Evolutionary conservation across 1,284 basidiomycete genomes (phyloP).

Genomic region (Cryptococcus floricola): DNA sequence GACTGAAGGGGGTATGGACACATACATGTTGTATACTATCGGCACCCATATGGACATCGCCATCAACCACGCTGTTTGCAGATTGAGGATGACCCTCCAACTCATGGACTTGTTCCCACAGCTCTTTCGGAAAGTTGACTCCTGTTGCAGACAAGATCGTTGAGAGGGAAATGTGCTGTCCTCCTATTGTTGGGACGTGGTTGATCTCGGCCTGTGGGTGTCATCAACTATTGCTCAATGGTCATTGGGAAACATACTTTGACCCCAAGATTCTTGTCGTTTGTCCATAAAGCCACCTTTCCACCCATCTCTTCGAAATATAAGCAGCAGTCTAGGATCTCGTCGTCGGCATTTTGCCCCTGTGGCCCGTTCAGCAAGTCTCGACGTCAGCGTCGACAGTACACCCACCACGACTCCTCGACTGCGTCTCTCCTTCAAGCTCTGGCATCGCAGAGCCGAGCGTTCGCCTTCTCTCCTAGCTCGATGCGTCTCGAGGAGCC

Average conservation of each 20-base stretch:
- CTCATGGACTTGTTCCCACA: conserved; percentile 5
- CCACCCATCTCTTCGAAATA: conserved; percentile 12
- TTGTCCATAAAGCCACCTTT: conserved; percentile 25
- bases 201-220: conserved; percentile 16
- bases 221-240: background rate
- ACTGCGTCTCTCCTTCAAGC: conserved; percentile 11
- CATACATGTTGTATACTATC: background rate
- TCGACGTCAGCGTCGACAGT: background rate
- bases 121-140: conserved; percentile 4
- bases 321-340: conserved; percentile 28
- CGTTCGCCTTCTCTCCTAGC: conserved; percentile 10
- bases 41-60: background rate
- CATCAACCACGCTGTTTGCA: conserved; percentile 2
- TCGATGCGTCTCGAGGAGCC: conserved; percentile 23
- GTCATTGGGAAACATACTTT: conserved; percentile 12
- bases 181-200: conserved; percentile 17
- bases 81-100: conserved; percentile 2
- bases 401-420: conserved; percentile 7
- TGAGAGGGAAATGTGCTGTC: conserved; percentile 3
- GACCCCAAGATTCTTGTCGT: conserved; percentile 26
- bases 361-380: background rate
- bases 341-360: conserved; percentile 20
- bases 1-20: background rate
- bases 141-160: conserved; percentile 3
- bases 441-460: conserved; percentile 17